Percentiles rank a stretch among this genome's conserved stretches.
These are phyloP conservation scores for Hymenoscyphus fraxineus DNA, from an alignment of 2,329 filamentous ascomycete species.

Conservation along the genomic window DNA sequence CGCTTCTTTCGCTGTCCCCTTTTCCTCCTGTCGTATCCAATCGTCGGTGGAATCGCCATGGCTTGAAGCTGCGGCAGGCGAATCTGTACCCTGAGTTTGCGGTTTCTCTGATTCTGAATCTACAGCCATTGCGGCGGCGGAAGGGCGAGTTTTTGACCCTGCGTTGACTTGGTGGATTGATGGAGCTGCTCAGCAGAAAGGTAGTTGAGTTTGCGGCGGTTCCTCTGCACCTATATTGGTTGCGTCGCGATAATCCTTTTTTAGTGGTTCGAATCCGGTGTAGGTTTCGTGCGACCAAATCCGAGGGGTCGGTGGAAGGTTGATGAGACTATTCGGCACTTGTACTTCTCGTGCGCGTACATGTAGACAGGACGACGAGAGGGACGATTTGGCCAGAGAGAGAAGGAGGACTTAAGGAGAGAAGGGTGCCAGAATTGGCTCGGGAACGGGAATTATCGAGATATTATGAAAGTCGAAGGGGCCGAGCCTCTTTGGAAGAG, in stretches of 20 bases:
- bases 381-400: too few relatives aligned
- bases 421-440: too few relatives aligned
- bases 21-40: slow-evolving; percentile 20
- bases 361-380: too few relatives aligned
- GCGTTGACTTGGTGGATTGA: neutral
- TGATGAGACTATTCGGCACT: too few relatives aligned
- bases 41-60: slow-evolving; percentile 26
- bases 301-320: too few relatives aligned
- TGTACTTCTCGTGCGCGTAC: too few relatives aligned
- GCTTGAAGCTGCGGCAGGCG: slow-evolving; percentile 21
- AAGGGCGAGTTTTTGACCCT: neutral
- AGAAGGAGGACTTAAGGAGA: too few relatives aligned
- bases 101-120: slow-evolving; percentile 27
- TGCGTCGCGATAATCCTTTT: too few relatives aligned
- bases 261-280: neutral
- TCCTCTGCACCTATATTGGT: neutral
- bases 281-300: too few relatives aligned
- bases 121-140: slow-evolving; percentile 28
- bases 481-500: too few relatives aligned
- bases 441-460: too few relatives aligned
- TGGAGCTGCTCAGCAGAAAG: neutral
- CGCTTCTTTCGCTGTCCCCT: slow-evolving; percentile 27
- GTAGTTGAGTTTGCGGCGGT: neutral
- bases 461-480: too few relatives aligned
- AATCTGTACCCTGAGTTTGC: slow-evolving; percentile 5